phyloP scores from a whole-genome alignment of 2,329 filamentous ascomycete genomes.

The Exophiala spinifera region DNA sequence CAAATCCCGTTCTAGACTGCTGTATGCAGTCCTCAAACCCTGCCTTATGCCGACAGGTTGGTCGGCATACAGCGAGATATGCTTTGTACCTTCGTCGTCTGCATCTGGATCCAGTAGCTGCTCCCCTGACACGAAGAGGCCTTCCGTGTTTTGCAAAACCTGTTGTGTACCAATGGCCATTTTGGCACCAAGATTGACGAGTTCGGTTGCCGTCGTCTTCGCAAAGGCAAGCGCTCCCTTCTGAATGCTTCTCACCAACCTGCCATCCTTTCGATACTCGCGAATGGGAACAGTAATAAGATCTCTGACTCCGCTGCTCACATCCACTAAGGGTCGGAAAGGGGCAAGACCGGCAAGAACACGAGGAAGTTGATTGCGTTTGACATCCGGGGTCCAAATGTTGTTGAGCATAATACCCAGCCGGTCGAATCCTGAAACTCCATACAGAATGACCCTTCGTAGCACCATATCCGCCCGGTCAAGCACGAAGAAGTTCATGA shows the following conservation, averaged over 20 bases:
- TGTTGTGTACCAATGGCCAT: conserved; percentile 92
- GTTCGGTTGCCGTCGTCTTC: conserved; percentile 86
- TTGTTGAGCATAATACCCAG: conserved; percentile 88
- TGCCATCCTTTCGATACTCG: conserved; percentile 91
- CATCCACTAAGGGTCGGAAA: conserved; percentile 85
- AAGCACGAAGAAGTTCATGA: conserved; percentile 97
- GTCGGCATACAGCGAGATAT: conserved; percentile 88
- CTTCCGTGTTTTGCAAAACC: conserved; percentile 85
- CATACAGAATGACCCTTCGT: conserved; percentile 87
- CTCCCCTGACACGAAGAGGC: conserved; percentile 56
- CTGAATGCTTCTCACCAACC: conserved; percentile 83
- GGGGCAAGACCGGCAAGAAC: conserved; percentile 86
- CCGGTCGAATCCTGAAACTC: conserved; percentile 83
- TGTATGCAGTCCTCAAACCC: conserved; percentile 77
- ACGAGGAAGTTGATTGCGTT: conserved; percentile 79
- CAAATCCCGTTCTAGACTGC: conserved; percentile 81
- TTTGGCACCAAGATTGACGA: conserved; percentile 93
- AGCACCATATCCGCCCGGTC: conserved; percentile 85
- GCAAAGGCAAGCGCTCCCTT: conserved; percentile 89
- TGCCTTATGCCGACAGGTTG: conserved; percentile 87
- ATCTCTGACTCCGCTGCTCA: conserved; percentile 81
- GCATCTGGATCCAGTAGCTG: conserved; percentile 57
- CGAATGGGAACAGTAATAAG: conserved; percentile 84
- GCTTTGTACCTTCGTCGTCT: conserved; percentile 69
- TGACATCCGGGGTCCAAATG: conserved; percentile 94